A percentile compares a stretch with the other conserved stretches of the same genome.
These are phyloP conservation scores for Neobulgaria alba DNA, from an alignment of 2,329 filamentous ascomycete genomes.

Conservation along the genomic window DNA sequence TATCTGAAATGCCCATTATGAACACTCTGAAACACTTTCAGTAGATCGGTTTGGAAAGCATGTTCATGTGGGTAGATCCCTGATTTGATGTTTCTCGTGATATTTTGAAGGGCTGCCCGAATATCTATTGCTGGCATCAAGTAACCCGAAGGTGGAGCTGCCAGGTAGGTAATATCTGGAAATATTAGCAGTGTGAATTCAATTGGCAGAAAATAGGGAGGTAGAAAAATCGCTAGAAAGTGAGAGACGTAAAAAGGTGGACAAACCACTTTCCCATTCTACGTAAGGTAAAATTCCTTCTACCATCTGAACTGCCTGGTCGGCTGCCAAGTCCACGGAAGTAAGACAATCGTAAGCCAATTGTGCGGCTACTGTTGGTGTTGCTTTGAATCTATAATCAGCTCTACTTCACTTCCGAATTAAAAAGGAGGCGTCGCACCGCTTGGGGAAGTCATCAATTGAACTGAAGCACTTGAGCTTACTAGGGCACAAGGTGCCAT, in stretches of 20 bases:
- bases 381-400: conserved; percentile 7
- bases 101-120: conserved; percentile 33
- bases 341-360: conserved; percentile 22
- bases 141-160: conserved; percentile 42
- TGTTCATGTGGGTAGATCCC: conserved; percentile 34
- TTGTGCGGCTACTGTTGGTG: conserved; percentile 15
- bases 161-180: conserved; percentile 30
- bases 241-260: no score
- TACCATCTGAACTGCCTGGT: conserved; percentile 16
- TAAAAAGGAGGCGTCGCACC: background rate
- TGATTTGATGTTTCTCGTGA: conserved; percentile 11
- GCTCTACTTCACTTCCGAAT: background rate
- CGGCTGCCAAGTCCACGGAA: conserved; percentile 17
- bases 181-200: background rate
- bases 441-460: background rate
- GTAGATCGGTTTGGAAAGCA: conserved; percentile 47
- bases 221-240: no score
- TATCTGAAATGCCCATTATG: conserved; percentile 59
- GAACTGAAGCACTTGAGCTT: conserved; percentile 9
- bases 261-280: conserved; percentile 20
- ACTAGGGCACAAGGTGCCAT: conserved; percentile 8
- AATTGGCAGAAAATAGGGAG: no score
- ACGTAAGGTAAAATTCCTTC: conserved; percentile 20
- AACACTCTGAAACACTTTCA: conserved; percentile 41
- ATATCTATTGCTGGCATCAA: conserved; percentile 32